These are phyloP conservation scores for Ophiostoma triangulosporum DNA, from an alignment of 2,329 filamentous ascomycete genomes.

Conservation along the genomic window DNA sequence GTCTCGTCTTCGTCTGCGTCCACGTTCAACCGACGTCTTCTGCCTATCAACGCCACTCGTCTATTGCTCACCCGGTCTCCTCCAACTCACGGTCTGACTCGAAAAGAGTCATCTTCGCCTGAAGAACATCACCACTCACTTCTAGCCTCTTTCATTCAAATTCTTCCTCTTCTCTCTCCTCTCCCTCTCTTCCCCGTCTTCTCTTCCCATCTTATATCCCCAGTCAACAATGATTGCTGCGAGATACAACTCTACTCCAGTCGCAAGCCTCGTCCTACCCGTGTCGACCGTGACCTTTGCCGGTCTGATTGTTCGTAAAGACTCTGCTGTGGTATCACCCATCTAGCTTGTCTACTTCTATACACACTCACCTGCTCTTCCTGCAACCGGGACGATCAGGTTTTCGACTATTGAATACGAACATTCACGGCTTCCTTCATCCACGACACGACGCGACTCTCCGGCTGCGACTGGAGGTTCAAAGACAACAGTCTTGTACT, in stretches of 20 bases:
- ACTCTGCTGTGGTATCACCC: constrained; percentile 21
- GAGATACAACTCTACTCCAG: constrained; percentile 38
- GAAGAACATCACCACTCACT: not conserved
- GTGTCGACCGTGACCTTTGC: constrained; percentile 19
- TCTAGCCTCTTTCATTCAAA: not conserved
- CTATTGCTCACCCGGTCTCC: constrained; percentile 12
- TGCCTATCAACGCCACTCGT: constrained; percentile 1
- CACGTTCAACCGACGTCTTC: constrained; percentile 9
- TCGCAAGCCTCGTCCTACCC: constrained; percentile 48
- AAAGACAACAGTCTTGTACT: not conserved
- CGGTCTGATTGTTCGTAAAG: constrained; percentile 45
- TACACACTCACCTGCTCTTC: constrained; percentile 3
- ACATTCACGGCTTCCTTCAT: constrained; percentile 12
- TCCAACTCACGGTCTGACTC: constrained; percentile 4
- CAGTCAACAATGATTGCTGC: constrained; percentile 44
- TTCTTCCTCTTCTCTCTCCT: not conserved
- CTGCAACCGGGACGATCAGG: constrained; percentile 18
- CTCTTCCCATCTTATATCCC: constrained; percentile 11
- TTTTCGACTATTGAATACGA: constrained; percentile 9
- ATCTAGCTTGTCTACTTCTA: constrained; percentile 25
- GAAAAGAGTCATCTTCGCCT: not conserved
- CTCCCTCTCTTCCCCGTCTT: constrained; percentile 8
- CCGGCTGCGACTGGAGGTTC: constrained; percentile 15
- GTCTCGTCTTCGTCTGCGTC: constrained; percentile 9
- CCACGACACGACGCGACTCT: constrained; percentile 11